Conservation (phyloP, 2,329 filamentous ascomycete genomes). For the Talaromyces sp. region DNA sequence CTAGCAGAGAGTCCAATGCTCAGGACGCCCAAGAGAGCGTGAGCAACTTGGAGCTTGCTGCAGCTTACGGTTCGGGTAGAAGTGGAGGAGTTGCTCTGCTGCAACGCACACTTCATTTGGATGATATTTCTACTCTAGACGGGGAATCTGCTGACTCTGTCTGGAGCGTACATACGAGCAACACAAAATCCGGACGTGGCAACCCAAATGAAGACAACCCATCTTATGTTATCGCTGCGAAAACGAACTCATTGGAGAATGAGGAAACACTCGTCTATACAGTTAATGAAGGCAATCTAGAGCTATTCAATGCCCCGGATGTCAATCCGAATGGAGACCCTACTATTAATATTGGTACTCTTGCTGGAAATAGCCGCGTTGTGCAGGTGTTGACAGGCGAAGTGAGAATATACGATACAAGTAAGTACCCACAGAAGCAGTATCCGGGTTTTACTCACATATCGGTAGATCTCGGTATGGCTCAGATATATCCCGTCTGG, state of each 20-base stretch:
- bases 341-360: constrained; percentile 78
- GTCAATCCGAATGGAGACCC: constrained; percentile 87
- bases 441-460: not conserved
- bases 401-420: constrained; percentile 83
- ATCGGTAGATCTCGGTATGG: constrained; percentile 69
- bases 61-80: constrained; percentile 54
- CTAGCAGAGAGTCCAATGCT: constrained; percentile 44
- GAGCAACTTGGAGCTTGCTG: constrained; percentile 50
- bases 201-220: constrained; percentile 43
- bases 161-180: constrained; percentile 67
- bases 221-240: constrained; percentile 74
- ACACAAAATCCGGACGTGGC: constrained; percentile 45
- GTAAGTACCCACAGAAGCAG: constrained; percentile 50
- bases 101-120: constrained; percentile 72
- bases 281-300: constrained; percentile 68
- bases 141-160: constrained; percentile 71
- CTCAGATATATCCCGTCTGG: constrained; percentile 87
- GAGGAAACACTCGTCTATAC: constrained; percentile 77
- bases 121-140: constrained; percentile 65
- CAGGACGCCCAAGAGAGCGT: constrained; percentile 22
- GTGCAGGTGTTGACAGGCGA: constrained; percentile 86
- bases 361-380: constrained; percentile 75
- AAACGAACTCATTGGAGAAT: constrained; percentile 60
- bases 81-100: constrained; percentile 69
- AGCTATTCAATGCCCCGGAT: constrained; percentile 75